Evolutionary conservation across 2,329 filamentous ascomycete genomes (phyloP).

Genomic region (Trichoderma gracile): DNA sequence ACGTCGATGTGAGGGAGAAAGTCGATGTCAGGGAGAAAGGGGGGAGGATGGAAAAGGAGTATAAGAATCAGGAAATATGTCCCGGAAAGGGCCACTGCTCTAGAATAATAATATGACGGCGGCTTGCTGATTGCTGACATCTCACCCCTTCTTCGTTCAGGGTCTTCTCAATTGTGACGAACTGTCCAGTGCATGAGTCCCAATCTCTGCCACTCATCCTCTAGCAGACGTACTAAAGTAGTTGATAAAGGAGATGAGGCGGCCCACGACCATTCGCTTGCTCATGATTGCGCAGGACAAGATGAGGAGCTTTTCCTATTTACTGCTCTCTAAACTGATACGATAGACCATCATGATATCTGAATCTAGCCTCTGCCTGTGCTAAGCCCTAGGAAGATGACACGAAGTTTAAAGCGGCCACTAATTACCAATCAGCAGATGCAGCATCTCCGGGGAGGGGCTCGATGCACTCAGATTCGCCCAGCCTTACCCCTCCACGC

Average conservation of each 20-base stretch:
- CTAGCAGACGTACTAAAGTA: neutral
- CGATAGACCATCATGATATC: too few relatives aligned
- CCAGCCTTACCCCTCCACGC: neutral
- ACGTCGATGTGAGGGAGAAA: neutral
- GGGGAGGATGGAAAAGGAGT: too few relatives aligned
- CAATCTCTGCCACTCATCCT: neutral
- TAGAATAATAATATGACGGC: neutral
- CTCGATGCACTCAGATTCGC: too few relatives aligned
- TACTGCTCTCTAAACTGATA: neutral
- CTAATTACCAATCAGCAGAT: neutral
- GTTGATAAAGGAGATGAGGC: neutral
- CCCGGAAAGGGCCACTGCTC: neutral
- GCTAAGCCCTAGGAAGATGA: conserved; percentile 18
- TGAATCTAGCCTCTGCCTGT: neutral
- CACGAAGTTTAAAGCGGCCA: conserved; percentile 10
- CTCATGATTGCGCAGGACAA: neutral
- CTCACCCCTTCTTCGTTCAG: neutral
- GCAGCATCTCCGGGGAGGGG: conserved; percentile 6
- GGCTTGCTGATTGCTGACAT: neutral
- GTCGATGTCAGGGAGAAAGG: too few relatives aligned
- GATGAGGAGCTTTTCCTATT: too few relatives aligned
- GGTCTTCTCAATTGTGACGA: neutral
- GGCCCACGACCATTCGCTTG: too few relatives aligned
- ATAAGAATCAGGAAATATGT: neutral
- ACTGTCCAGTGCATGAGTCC: neutral